Evolutionary conservation across 2,329 filamentous ascomycete species (phyloP).

Genomic region (Penicillium sclerotiorum): DNA sequence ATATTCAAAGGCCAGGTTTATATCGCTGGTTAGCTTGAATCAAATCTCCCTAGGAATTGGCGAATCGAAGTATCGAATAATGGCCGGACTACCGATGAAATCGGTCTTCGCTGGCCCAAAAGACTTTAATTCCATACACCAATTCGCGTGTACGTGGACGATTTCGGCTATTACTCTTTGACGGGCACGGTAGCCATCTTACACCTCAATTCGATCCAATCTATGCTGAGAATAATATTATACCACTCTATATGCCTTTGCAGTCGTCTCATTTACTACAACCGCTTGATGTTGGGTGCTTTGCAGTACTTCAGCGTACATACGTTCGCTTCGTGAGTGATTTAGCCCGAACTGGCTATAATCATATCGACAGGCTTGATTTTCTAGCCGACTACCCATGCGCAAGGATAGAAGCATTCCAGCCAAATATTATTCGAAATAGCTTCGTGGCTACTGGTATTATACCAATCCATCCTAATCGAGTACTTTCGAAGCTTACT

Average conservation of each 20-base stretch:
- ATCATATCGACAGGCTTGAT: not conserved
- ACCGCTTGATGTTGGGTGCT: slow-evolving; percentile 27
- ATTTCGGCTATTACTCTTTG: slow-evolving; percentile 42
- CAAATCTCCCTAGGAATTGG: not conserved
- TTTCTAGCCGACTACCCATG: not conserved
- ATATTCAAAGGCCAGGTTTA: slow-evolving; percentile 16
- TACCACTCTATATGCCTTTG: slow-evolving; percentile 39
- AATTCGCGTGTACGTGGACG: slow-evolving; percentile 23
- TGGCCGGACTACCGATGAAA: slow-evolving; percentile 39
- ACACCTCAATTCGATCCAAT: slow-evolving; percentile 38
- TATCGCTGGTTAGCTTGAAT: slow-evolving; percentile 10
- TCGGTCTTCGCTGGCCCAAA: slow-evolving; percentile 38
- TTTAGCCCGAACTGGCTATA: not conserved
- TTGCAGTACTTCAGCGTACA: not conserved
- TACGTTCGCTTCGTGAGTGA: slow-evolving; percentile 1
- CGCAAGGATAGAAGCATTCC: not conserved
- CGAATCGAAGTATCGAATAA: slow-evolving; percentile 29
- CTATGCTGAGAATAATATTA: slow-evolving; percentile 42
- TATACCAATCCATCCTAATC: not conserved
- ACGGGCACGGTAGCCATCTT: slow-evolving; percentile 41
- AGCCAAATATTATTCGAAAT: not conserved
- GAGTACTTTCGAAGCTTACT: not conserved
- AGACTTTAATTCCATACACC: slow-evolving; percentile 37
- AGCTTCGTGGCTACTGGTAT: slow-evolving; percentile 2
- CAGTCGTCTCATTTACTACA: slow-evolving; percentile 43